Conservation (phyloP, 305 asterid genomes). For the Fraxinus ornus region DNA sequence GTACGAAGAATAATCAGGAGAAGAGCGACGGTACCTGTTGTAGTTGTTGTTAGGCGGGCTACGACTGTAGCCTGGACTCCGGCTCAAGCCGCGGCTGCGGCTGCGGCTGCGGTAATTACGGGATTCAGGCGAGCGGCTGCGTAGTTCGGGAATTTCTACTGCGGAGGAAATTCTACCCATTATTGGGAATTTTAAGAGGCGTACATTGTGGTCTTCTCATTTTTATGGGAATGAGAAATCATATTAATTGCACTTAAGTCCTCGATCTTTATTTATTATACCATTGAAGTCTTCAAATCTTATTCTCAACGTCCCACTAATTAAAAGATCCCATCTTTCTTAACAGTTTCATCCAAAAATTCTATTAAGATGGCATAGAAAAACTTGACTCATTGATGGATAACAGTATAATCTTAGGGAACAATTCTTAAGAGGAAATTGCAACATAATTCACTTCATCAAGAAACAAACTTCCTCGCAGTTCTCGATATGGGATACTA, state of each 20-base stretch:
- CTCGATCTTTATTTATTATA: neutral
- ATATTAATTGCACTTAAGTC: neutral
- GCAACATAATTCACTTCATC: neutral
- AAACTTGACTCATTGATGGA: neutral
- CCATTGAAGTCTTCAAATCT: neutral
- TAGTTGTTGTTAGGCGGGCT: neutral
- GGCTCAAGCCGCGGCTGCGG: neutral
- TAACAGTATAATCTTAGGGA: neutral
- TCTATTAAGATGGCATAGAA: neutral
- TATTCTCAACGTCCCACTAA: neutral
- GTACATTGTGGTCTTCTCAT: neutral
- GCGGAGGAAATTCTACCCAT: neutral
- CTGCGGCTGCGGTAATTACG: neutral
- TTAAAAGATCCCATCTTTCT: neutral
- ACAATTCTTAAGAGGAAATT: neutral
- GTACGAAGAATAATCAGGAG: constrained; percentile 69
- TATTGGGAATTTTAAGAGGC: neutral
- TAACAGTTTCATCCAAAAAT: neutral
- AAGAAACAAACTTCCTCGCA: neutral
- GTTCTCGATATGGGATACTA: neutral
- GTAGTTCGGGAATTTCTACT: neutral
- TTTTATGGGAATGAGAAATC: neutral
- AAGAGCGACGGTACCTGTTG: constrained; percentile 57
- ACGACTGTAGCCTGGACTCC: neutral
- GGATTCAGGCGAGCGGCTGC: neutral